Evolutionary conservation across 352 stramenopile species (phyloP).

Genomic region (Globisporangium acanthophoron): DNA sequence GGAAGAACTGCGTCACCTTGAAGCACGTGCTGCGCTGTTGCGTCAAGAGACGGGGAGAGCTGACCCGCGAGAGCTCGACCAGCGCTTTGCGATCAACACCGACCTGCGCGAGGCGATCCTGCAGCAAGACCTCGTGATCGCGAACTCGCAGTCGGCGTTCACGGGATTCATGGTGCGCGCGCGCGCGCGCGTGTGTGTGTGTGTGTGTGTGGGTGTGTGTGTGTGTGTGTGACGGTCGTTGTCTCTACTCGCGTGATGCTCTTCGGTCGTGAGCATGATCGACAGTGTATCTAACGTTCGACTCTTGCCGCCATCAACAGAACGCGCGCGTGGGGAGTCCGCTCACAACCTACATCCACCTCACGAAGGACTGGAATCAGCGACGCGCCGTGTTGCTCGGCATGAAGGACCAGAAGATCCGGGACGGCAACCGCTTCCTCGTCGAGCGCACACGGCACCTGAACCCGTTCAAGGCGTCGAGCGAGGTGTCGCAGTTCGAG

Average conservation of each 20-base stretch:
- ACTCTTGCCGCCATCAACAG: neutral
- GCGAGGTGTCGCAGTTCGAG: slow-evolving; percentile 38
- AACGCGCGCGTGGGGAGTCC: slow-evolving; percentile 4
- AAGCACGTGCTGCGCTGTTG: slow-evolving; percentile 6
- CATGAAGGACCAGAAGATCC: slow-evolving; percentile 25
- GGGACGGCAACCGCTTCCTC: slow-evolving; percentile 25
- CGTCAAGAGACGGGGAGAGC: slow-evolving; percentile 1
- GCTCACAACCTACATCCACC: slow-evolving; percentile 6
- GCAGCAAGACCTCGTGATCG: slow-evolving; percentile 7
- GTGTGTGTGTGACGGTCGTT: too few relatives aligned
- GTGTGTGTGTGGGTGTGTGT: neutral
- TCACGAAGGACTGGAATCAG: slow-evolving; percentile 17
- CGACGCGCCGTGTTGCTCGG: slow-evolving; percentile 21
- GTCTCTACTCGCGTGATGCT: too few relatives aligned
- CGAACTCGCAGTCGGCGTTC: slow-evolving; percentile 4
- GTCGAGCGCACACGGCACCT: slow-evolving; percentile 22
- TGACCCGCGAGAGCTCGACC: slow-evolving; percentile 1
- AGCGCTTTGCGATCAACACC: neutral
- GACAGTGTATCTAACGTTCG: too few relatives aligned
- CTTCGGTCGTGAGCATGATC: too few relatives aligned
- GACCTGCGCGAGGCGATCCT: slow-evolving; percentile 7
- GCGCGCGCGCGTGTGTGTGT: too few relatives aligned
- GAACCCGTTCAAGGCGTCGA: slow-evolving; percentile 20
- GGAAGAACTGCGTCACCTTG: slow-evolving; percentile 5
- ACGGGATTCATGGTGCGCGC: slow-evolving; percentile 7